Conservation (phyloP, 1,139 yeast genomes). For the Debaryomycetaceae sp. region DNA sequence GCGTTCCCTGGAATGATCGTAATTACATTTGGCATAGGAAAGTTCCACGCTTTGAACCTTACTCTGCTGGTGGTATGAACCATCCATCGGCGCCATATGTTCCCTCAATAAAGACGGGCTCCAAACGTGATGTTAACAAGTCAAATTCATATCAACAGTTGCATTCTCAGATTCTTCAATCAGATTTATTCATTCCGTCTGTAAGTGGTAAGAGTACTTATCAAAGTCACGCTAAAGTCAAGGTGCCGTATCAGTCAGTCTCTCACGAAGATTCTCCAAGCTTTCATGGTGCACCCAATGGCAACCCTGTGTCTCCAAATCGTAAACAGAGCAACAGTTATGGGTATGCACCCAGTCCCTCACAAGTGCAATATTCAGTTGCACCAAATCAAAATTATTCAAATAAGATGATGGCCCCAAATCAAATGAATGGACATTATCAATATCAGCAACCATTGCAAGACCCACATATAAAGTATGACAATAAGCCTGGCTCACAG, state of each 20-base stretch:
- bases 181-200: constrained; percentile 16
- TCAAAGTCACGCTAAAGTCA: constrained; percentile 9
- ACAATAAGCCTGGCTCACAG: neutral
- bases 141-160: constrained; percentile 40
- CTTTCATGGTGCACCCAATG: neutral
- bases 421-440: neutral
- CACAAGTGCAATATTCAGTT: neutral
- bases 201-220: neutral
- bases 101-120: constrained; percentile 38
- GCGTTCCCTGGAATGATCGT: constrained; percentile 42
- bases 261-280: constrained; percentile 9
- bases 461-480: neutral
- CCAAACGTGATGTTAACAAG: constrained; percentile 37
- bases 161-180: constrained; percentile 38
- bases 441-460: neutral
- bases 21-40: constrained; percentile 44
- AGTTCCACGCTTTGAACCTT: constrained; percentile 50
- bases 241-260: constrained; percentile 32
- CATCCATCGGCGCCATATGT: constrained; percentile 20
- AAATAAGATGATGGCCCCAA: neutral
- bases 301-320: neutral
- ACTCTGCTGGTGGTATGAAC: constrained; percentile 41
- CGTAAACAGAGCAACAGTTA: neutral
- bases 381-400: neutral
- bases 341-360: neutral